Percentiles rank a stretch among this genome's conserved stretches.
phyloP scores from a whole-genome alignment of 2,329 filamentous ascomycete species.

The Penicillium sp. region DNA sequence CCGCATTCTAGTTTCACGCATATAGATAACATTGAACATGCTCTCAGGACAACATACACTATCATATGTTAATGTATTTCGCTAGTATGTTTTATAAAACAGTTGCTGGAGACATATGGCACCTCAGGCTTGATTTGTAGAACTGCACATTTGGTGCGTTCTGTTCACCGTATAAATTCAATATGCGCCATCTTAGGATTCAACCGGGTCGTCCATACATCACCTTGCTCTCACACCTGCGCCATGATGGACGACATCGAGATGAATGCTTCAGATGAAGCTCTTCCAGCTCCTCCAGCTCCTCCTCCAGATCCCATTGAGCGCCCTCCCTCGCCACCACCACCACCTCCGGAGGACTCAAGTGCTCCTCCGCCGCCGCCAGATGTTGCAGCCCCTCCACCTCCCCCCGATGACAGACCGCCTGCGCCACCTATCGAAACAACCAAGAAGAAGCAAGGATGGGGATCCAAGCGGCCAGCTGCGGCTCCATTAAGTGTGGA shows the following conservation, averaged over 20 bases:
- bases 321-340: conserved; percentile 42
- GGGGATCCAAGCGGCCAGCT: conserved; percentile 45
- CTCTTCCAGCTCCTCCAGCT: conserved; percentile 20
- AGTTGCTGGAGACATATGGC: not conserved
- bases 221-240: not conserved
- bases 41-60: not conserved
- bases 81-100: not conserved
- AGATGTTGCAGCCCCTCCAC: conserved; percentile 39
- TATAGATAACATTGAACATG: not conserved
- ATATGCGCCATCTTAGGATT: conserved; percentile 18
- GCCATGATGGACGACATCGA: conserved; percentile 36
- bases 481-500: conserved; percentile 72
- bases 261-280: conserved; percentile 27
- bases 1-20: not conserved
- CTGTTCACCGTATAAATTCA: conserved; percentile 30
- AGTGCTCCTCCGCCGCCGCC: conserved; percentile 45
- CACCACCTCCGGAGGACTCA: conserved; percentile 39
- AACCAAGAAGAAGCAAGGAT: conserved; percentile 54
- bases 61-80: not conserved
- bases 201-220: not conserved
- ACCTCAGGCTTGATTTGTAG: conserved; percentile 16
- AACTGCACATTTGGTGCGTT: conserved; percentile 17
- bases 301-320: conserved; percentile 28
- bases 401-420: conserved; percentile 42
- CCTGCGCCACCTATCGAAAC: conserved; percentile 43